Evolutionary conservation across 2,329 filamentous ascomycete species (phyloP), one percentile per base, ranked within the genome.

Genomic region (Phialemoniopsis sp.): DNA sequence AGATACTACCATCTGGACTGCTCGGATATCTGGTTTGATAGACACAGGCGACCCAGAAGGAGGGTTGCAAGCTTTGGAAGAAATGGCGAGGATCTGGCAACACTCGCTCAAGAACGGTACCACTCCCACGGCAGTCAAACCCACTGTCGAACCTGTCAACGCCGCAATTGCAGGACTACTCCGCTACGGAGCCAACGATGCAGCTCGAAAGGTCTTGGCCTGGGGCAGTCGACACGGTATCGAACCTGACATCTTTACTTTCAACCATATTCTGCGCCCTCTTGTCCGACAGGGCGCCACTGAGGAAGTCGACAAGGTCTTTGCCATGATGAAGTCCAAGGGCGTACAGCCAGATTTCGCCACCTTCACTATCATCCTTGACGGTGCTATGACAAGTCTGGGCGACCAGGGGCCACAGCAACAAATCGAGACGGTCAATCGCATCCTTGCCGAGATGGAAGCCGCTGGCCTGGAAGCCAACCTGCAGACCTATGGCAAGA

Each of bases 281-380:
- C 66, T 79, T 41, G 66, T 88, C 42, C 67, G 69, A 13, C 59
- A 65, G 14, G 69, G 70, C 17, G 62, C 70, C 18, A 52, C 60
- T 28, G 53, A 66, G 1, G 72, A 78, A 31, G 71, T 77, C 12
- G 64, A 70, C 32, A 56, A 56, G 3, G 52, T 88, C 12, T 65
- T 89, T 3, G 51, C 62, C 4, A 62, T 70, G 39, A 89, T 89
- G 85, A 62, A 72, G 30, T 46, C 56, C 3, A 60, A 70, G 13
- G 68, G 69, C 3, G 58, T 88, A 19, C 48, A 68, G 21, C 74
- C 82, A 1, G 79, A 89, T 55, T 67, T 72, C n/a, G 74, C 73
- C 6, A 93, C 88, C 1, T 87, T 87, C 58, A 86, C 80, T 16
- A 78, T 88, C 45, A 70, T 93, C 41, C 67, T 93, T 8, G 79